Evolutionary conservation across 169 alveolate species (phyloP).

Genomic region (Cryptosporidium tyzzeri): DNA sequence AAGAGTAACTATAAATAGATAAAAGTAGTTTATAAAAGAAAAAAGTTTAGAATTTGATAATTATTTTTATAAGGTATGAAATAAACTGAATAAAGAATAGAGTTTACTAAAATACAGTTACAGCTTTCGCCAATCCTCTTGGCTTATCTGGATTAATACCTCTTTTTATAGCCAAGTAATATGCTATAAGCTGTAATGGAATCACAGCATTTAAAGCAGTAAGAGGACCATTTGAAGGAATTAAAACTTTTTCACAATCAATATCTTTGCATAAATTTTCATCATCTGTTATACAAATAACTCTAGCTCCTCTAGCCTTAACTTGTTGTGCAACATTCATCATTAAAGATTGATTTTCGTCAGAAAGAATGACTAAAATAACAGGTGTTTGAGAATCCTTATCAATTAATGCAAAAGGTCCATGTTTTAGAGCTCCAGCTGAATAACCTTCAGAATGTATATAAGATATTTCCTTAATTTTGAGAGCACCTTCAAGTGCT

Average conservation of each 20-base stretch:
- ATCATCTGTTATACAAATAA: conserved; percentile 91
- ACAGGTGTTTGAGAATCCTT: conserved; percentile 87
- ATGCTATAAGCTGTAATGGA: conserved; percentile 89
- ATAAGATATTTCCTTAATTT: conserved; percentile 95
- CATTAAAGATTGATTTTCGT: conserved; percentile 88
- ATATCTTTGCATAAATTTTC: conserved; percentile 83
- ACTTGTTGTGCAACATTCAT: conserved; percentile 92
- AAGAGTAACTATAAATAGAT: no score
- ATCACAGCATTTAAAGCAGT: conserved; percentile 88
- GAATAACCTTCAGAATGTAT: conserved; percentile 96
- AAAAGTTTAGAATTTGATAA: not conserved
- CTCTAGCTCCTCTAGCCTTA: conserved; percentile 92
- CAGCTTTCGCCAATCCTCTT: conserved; percentile 89
- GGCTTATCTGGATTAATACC: conserved; percentile 89
- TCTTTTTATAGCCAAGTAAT: conserved; percentile 81
- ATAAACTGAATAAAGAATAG: no score
- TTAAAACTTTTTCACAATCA: conserved; percentile 86
- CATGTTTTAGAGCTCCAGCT: conserved; percentile 96
- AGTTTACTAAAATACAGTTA: conserved; percentile 78
- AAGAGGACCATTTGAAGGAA: conserved; percentile 85
- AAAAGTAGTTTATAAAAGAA: no score
- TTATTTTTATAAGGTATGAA: not conserved
- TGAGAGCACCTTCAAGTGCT: conserved; percentile 97
- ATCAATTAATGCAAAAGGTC: conserved; percentile 94
- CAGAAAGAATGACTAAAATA: conserved; percentile 90